A percentile compares a stretch with the other conserved stretches of the same genome.
Evolutionary conservation across 2,329 filamentous ascomycete genomes (phyloP).

Genomic region (Hymenoscyphus fraxineus): DNA sequence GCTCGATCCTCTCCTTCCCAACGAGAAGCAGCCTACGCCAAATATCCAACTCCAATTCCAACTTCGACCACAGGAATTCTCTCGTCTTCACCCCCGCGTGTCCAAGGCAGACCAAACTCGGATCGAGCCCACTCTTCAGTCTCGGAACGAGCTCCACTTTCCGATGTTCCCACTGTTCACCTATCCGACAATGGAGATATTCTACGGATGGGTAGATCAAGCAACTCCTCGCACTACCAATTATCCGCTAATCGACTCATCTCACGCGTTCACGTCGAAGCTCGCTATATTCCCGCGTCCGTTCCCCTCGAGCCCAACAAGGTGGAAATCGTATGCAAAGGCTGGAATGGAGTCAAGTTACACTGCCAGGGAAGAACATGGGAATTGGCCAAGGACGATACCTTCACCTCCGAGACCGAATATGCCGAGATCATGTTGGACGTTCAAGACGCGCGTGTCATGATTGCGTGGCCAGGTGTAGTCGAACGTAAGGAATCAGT

Average conservation of each 20-base stretch:
- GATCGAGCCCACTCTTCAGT: constrained; percentile 60
- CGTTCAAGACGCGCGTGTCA: constrained; percentile 85
- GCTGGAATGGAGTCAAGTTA: constrained; percentile 93
- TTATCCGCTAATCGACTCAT: constrained; percentile 88
- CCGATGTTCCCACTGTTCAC: constrained; percentile 76
- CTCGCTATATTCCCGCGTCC: constrained; percentile 70
- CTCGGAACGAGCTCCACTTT: constrained; percentile 75
- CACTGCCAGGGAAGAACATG: constrained; percentile 86
- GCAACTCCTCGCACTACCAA: constrained; percentile 93
- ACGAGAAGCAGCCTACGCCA: constrained; percentile 38
- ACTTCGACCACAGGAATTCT: constrained; percentile 91
- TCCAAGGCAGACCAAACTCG: constrained; percentile 46
- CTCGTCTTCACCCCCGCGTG: constrained; percentile 74
- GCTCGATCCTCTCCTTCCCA: constrained; percentile 44
- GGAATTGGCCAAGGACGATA: constrained; percentile 82
- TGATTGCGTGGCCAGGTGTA: constrained; percentile 79
- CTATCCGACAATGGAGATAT: constrained; percentile 78
- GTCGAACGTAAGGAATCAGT: constrained; percentile 42
- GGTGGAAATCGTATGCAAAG: constrained; percentile 85
- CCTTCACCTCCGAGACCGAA: constrained; percentile 85
- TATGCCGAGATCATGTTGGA: constrained; percentile 90
- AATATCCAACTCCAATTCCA: constrained; percentile 89
- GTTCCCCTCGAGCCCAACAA: constrained; percentile 67
- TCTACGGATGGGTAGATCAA: constrained; percentile 86
- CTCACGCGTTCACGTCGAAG: constrained; percentile 89